phyloP scores from a whole-genome alignment of 2,329 filamentous ascomycete genomes.

The Parastagonospora avenae region DNA sequence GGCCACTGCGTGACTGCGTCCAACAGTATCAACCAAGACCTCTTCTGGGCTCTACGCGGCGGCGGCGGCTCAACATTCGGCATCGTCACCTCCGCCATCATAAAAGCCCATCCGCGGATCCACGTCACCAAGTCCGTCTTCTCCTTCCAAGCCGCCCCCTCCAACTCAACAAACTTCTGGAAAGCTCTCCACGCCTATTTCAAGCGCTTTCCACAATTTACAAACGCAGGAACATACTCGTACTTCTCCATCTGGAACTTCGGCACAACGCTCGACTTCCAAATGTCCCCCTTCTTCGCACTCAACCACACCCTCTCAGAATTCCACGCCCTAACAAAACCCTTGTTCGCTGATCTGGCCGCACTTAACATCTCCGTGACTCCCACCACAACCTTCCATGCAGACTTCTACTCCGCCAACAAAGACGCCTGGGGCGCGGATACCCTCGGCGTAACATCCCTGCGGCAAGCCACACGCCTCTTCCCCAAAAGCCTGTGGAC shows the following conservation, averaged over 20 bases:
- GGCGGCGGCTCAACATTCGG: conserved; percentile 28
- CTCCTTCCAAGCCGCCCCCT: conserved; percentile 28
- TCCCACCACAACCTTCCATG: conserved; percentile 13
- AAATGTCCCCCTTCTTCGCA: conserved; percentile 23
- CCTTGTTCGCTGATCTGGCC: conserved; percentile 13
- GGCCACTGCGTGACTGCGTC: conserved; percentile 29
- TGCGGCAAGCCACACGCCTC: conserved; percentile 12
- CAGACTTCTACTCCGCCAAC: conserved; percentile 24
- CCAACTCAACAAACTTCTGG: conserved; percentile 35
- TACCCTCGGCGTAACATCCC: conserved; percentile 37
- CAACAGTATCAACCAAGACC: conserved; percentile 12
- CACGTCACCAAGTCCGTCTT: conserved; percentile 23
- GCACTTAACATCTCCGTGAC: conserved; percentile 20
- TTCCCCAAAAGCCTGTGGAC: conserved; percentile 14
- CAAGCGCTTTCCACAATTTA: conserved; percentile 17
- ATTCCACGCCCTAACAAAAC: conserved; percentile 13
- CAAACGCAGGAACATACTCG: conserved; percentile 21
- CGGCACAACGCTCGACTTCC: conserved; percentile 11
- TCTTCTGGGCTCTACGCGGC: conserved; percentile 23
- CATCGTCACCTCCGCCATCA: conserved; percentile 21
- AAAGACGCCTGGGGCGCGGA: conserved; percentile 22
- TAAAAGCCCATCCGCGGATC: conserved; percentile 23
- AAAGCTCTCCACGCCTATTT: conserved; percentile 16
- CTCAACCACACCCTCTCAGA: conserved; percentile 17
- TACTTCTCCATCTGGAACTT: conserved; percentile 22